A percentile compares a stretch with the other conserved stretches of the same genome.
phyloP scores from a whole-genome alignment of 176 grass and related monocot genomes.

The Musa troglodytarum region DNA sequence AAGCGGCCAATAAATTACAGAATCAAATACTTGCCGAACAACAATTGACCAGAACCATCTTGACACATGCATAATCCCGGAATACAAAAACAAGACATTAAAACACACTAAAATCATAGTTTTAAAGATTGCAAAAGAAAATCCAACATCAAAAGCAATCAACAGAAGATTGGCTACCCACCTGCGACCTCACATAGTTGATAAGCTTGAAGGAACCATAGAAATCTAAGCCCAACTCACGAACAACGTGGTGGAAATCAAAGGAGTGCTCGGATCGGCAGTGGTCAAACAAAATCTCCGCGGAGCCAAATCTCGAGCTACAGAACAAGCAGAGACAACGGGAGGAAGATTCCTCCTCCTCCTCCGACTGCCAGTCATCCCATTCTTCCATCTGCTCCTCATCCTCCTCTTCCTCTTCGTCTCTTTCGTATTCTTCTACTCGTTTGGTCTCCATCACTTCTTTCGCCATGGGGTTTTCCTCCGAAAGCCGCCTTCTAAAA shows the following conservation, averaged over 20 bases:
- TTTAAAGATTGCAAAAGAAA: not conserved
- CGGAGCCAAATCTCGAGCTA: conserved; percentile 40
- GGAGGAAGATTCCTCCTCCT: conserved; percentile 13
- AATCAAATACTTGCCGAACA: no score
- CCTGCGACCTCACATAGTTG: conserved; percentile 78
- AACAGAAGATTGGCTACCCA: not conserved
- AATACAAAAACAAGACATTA: not conserved
- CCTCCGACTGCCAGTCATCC: conserved; percentile 75
- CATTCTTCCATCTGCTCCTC: conserved; percentile 52
- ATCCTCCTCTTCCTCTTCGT: conserved; percentile 27
- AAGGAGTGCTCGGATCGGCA: conserved; percentile 52
- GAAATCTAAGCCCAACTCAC: conserved; percentile 56
- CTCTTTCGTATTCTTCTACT: not conserved
- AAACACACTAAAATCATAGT: not conserved
- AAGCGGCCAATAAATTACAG: no score
- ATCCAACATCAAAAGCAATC: not conserved
- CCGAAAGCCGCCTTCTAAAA: not conserved
- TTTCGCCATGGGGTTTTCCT: conserved; percentile 1
- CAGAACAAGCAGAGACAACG: conserved; percentile 76
- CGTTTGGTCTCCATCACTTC: conserved; percentile 13
- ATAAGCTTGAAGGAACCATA: conserved; percentile 82
- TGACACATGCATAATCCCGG: not conserved
- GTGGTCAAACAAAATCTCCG: conserved; percentile 48
- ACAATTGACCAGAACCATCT: not conserved
- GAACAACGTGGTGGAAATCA: conserved; percentile 44